Evolutionary conservation across 139 green algal species (phyloP), one percentile per base, ranked within the genome.

Genomic region (Chlorella sp.): DNA sequence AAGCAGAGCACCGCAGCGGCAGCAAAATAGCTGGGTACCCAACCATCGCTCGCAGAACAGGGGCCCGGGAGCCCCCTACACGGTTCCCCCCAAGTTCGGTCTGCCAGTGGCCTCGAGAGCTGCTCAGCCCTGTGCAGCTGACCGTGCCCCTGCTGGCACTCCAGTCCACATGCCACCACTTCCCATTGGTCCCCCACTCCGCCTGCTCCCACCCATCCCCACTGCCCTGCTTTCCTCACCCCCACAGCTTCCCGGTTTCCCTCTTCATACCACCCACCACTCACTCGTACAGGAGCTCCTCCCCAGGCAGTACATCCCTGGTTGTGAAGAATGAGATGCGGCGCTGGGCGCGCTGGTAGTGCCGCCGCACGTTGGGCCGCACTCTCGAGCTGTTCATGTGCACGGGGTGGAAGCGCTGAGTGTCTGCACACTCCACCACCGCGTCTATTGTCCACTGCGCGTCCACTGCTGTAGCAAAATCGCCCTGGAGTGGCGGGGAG

Each of bases 371-470:
- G 75, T 96, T 96, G 87, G 69, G 64, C 9, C 87, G 36, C 30
- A 34, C n/a, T 3, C 37, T 22, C 7, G 87, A 91, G 87, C 96
- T 93, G 89, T 96, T 96, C 87, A 96, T 95, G 88, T 96, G 93
- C 73, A 89, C 91, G 28, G 94, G 84, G 88, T 94, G 92, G 85
- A 96, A 96, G n/a, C 16, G 34, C 57, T 66, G 22, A 16, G 90
- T 92, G 90, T 91, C 81, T 2, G 73, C 78, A 24, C 92, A 93
- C 7, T 79, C 18, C 1, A 34, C 68, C 1, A 81, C 87, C 9
- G 88, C 94, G 64, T 96, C 94, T 7, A 96, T 88, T 0, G 93
- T 92, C 40, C 53, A 94, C 28, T 95, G 86, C 28, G 86, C 60
- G 71, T 95, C 92, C 0, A 96, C 37, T 0, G 82, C 76, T 16